Percentiles rank a stretch among this genome's conserved stretches.
These are phyloP conservation scores for Termitomyces sp. DNA, from an alignment of 768 basidiomycete genomes.

Conservation along the genomic window DNA sequence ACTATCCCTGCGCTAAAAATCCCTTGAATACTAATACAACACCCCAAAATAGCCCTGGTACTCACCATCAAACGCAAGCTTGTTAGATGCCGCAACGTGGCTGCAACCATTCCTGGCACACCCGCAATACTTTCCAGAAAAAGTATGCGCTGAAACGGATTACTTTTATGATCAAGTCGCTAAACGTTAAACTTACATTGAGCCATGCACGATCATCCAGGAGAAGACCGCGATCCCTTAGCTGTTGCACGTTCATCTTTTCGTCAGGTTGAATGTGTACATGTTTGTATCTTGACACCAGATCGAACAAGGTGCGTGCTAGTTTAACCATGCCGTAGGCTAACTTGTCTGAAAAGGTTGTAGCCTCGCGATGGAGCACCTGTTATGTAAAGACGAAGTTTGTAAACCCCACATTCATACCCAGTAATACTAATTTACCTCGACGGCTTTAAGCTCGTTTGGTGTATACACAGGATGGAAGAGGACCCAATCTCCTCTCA, in stretches of 20 bases:
- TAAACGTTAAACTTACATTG: constrained; percentile 33
- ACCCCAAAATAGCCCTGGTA: neutral
- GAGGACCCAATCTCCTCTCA: constrained; percentile 82
- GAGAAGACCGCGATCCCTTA: constrained; percentile 68
- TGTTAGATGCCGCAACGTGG: constrained; percentile 79
- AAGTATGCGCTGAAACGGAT: constrained; percentile 36
- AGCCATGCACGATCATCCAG: constrained; percentile 78
- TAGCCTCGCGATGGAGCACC: constrained; percentile 67
- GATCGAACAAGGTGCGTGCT: constrained; percentile 66
- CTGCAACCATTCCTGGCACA: constrained; percentile 95
- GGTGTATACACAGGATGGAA: constrained; percentile 89
- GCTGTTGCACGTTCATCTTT: constrained; percentile 65
- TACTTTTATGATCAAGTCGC: neutral
- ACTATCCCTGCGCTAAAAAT: constrained; percentile 41
- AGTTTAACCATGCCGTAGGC: constrained; percentile 60
- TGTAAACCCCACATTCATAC: neutral
- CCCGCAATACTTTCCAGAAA: constrained; percentile 88
- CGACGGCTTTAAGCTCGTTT: constrained; percentile 66
- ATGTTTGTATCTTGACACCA: constrained; percentile 83
- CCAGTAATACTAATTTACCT: constrained; percentile 34
- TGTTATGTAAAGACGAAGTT: constrained; percentile 16
- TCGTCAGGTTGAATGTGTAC: constrained; percentile 52
- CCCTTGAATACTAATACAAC: constrained; percentile 1
- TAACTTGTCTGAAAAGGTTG: constrained; percentile 66
- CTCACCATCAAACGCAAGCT: constrained; percentile 85